A percentile compares a stretch with the other conserved stretches of the same genome.
phyloP scores from a whole-genome alignment of 805 yeast genomes.

The Monosporozyma aerobia region DNA sequence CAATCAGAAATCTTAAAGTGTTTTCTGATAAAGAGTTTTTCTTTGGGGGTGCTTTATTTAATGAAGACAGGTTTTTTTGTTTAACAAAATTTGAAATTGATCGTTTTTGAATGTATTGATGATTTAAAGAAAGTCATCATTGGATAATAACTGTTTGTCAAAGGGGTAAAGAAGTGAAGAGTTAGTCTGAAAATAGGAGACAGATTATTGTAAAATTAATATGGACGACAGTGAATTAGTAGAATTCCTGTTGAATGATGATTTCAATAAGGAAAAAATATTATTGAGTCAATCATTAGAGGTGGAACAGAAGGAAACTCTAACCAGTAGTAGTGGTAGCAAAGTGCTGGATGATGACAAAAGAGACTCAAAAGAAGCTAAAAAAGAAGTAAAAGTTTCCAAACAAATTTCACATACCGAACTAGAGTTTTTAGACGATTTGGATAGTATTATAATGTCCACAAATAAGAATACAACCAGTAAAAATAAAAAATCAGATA shows the following conservation, averaged over 20 bases:
- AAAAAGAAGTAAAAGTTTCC: not conserved
- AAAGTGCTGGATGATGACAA: not conserved
- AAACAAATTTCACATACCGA: not conserved
- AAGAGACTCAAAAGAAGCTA: not conserved
- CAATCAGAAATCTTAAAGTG: too few species aligned
- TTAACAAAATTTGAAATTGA: not conserved
- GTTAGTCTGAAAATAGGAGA: not conserved
- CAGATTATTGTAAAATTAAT: not conserved
- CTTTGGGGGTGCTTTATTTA: not conserved
- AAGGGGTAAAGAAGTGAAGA: not conserved
- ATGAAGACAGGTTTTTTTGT: not conserved
- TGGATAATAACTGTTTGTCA: not conserved
- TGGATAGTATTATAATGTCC: not conserved
- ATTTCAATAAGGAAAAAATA: not conserved
- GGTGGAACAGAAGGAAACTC: not conserved
- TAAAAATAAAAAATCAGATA: not conserved
- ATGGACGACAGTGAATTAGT: constrained; percentile 16
- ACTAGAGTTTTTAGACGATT: not conserved
- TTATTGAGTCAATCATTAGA: not conserved
- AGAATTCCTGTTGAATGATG: constrained; percentile 13
- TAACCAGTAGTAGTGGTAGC: too few species aligned
- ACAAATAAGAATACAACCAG: not conserved
- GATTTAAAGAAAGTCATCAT: not conserved
- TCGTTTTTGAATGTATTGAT: not conserved
- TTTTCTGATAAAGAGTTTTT: too few species aligned